Base-by-base conservation (phyloP, 495 filamentous ascomycete species). In the Penicillium goetzii region DNA sequence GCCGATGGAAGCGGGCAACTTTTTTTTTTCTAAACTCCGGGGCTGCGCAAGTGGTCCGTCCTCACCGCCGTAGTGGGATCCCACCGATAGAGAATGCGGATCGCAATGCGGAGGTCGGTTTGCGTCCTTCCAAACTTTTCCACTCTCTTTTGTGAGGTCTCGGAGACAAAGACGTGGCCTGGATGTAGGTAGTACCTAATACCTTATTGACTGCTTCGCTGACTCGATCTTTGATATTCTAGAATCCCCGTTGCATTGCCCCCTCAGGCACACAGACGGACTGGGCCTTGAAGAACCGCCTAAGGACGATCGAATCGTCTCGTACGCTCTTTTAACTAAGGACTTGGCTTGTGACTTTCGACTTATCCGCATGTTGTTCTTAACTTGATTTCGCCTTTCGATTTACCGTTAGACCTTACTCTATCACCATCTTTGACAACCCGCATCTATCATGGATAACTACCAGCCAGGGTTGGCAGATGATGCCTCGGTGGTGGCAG, bases 401-500 rank as follows among this genome's bases (percentile, higher is more conserved):
- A 38, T 36, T 38, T 8, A 5, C 14, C 11, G 50, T 64, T 36
- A 11, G 28, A 56, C 21, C 51, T 54, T 38, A 28, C 51, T 33
- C 33, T 60, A 45, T 56, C 52, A 52, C 45, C 33, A 15, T 54
- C 25, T 57, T 90, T 71, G 90, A 85, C 65, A 85, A 72, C 89
- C 87, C 25, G 85, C 85, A 28, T 85, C 86, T 36, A 86, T 86
- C 33, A 93, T 96, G 75, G 72, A 73, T 19, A 70, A 64, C 63
- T 64, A 64, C 45, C 63, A 53, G 33, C 59, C 63, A 11, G 61
- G 40, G 21, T 55, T 92, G 70, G 88, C 87, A 56, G 88, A 84
- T 56, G 89, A 91, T 74, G 83, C 89, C 64, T 78, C 87, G 23
- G 87, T 84, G 11, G 82, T 84, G 51, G 81, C 88, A 70, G 92